Percentiles rank a stretch among this genome's conserved stretches.
These are phyloP conservation scores for Talaromyces rugulosus DNA, from an alignment of 2,329 filamentous ascomycete genomes.

Conservation along the genomic window DNA sequence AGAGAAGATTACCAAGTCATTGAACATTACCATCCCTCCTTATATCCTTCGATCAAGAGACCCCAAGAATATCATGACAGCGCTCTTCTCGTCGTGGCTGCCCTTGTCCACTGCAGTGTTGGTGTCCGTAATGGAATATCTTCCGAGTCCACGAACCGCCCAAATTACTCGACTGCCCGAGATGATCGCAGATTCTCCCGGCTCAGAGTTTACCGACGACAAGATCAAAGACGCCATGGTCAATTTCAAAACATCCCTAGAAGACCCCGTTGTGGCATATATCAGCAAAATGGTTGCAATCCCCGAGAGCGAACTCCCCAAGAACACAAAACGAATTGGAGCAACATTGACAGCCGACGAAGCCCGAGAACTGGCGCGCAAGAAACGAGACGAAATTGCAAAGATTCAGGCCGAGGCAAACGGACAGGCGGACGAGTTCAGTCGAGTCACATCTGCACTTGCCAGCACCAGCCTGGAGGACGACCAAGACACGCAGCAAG, in stretches of 20 bases:
- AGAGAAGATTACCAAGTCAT: slow-evolving; percentile 91
- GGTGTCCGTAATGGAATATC: slow-evolving; percentile 87
- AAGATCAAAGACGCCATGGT: slow-evolving; percentile 75
- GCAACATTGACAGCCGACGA: slow-evolving; percentile 78
- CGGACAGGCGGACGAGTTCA: slow-evolving; percentile 45
- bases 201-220: slow-evolving; percentile 64
- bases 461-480: slow-evolving; percentile 57
- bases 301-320: slow-evolving; percentile 83
- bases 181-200: slow-evolving; percentile 75
- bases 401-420: slow-evolving; percentile 63
- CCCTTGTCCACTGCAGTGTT: slow-evolving; percentile 88
- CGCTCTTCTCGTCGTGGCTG: slow-evolving; percentile 85
- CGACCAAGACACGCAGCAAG: slow-evolving; percentile 43
- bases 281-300: slow-evolving; percentile 98
- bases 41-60: slow-evolving; percentile 82
- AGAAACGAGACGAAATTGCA: slow-evolving; percentile 84
- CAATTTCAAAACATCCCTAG: slow-evolving; percentile 65
- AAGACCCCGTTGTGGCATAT: slow-evolving; percentile 83
- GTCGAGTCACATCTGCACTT: slow-evolving; percentile 58
- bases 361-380: slow-evolving; percentile 78
- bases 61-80: slow-evolving; percentile 74
- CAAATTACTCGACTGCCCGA: slow-evolving; percentile 77
- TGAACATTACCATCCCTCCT: slow-evolving; percentile 77
- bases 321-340: slow-evolving; percentile 70
- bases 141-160: slow-evolving; percentile 77